Conservation (phyloP, 2,329 filamentous ascomycete genomes). For the Claviceps monticola region DNA sequence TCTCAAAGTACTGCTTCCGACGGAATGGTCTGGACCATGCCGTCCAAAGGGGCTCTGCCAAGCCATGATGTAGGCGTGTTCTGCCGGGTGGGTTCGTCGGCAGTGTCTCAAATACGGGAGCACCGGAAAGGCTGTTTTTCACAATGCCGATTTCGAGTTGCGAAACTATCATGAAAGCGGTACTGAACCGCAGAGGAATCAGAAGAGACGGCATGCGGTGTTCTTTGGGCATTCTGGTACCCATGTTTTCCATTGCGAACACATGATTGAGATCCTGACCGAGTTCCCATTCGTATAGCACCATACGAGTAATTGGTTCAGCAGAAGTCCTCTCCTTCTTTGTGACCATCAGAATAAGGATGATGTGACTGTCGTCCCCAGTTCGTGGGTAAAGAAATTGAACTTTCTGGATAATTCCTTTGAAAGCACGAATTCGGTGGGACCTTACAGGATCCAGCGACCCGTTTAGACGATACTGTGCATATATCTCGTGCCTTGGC, state of each 20-base stretch:
- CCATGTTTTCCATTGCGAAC: conserved; percentile 32
- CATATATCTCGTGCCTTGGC: conserved; percentile 34
- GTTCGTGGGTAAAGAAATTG: conserved; percentile 66
- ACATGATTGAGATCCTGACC: conserved; percentile 32
- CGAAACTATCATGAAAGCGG: conserved; percentile 56
- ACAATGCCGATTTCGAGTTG: conserved; percentile 43
- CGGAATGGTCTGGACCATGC: conserved; percentile 73
- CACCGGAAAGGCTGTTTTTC: conserved; percentile 37
- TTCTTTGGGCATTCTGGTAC: conserved; percentile 35
- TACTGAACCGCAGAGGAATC: conserved; percentile 57
- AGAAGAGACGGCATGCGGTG: conserved; percentile 52
- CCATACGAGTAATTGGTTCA: conserved; percentile 30
- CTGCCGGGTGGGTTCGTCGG: conserved; percentile 24
- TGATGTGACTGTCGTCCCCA: conserved; percentile 54
- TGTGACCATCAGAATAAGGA: conserved; percentile 56
- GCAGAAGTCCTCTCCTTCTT: conserved; percentile 21
- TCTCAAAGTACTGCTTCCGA: conserved; percentile 43
- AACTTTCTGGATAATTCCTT: conserved; percentile 71
- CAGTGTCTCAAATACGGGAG: conserved; percentile 33
- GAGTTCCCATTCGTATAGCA: conserved; percentile 47
- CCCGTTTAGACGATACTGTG: conserved; percentile 31
- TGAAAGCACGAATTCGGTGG: conserved; percentile 31
- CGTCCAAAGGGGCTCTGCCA: conserved; percentile 52
- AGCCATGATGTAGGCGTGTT: conserved; percentile 34
- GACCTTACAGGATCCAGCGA: conserved; percentile 44